A percentile compares a stretch with the other conserved stretches of the same genome.
Evolutionary conservation across 1,284 basidiomycete species (phyloP).

Genomic region (Cryptococcus floricola): DNA sequence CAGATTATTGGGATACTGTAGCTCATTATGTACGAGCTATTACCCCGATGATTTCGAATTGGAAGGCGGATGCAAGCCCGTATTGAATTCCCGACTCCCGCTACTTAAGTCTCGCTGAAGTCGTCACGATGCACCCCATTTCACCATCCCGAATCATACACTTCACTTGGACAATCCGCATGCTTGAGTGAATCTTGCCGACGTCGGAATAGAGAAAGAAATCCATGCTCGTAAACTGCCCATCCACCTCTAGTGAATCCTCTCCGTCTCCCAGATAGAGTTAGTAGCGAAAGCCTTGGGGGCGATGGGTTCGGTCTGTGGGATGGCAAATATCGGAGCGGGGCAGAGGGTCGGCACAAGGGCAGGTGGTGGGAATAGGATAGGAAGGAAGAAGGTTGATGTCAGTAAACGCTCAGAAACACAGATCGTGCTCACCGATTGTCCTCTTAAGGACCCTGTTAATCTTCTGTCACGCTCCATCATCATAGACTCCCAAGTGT

Average conservation of each 20-base stretch:
- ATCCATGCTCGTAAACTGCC: too few species aligned
- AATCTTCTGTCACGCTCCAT: slow-evolving; percentile 81
- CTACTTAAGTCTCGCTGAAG: too few species aligned
- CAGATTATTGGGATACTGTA: too few species aligned
- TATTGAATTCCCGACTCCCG: too few species aligned
- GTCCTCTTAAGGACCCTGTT: slow-evolving; percentile 82
- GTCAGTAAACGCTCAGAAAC: background rate
- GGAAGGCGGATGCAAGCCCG: too few species aligned
- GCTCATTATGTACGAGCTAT: too few species aligned
- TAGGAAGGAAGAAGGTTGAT: background rate
- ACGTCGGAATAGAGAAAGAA: too few species aligned
- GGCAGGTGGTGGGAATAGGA: background rate
- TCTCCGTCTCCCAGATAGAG: slow-evolving; percentile 71
- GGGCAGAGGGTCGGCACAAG: background rate
- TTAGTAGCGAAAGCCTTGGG: slow-evolving; percentile 71
- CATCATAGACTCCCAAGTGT: slow-evolving; percentile 92
- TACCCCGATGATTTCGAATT: too few species aligned
- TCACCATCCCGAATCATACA: too few species aligned
- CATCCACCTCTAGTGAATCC: slow-evolving; percentile 26
- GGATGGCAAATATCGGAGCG: background rate
- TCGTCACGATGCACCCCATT: too few species aligned
- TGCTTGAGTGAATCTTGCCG: too few species aligned
- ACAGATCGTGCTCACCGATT: slow-evolving; percentile 59
- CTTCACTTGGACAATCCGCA: too few species aligned
- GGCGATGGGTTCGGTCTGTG: slow-evolving; percentile 66